Conservation (phyloP, 2,329 filamentous ascomycete species). For the Diplocarpon rosae region DNA sequence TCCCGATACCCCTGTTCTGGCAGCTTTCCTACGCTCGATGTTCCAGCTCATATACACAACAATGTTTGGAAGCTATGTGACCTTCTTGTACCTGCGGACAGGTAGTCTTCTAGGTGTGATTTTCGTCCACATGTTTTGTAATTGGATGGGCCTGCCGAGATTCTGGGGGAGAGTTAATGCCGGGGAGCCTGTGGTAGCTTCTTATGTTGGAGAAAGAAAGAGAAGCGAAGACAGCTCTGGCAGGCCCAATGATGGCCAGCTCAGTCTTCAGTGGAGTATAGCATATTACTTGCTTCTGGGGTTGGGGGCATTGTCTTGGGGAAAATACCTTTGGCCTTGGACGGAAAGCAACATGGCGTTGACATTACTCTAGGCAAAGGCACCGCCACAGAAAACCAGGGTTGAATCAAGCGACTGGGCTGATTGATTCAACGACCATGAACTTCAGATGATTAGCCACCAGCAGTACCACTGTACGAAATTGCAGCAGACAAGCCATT, state of each 20-base stretch:
- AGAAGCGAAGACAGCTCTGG: slow-evolving; percentile 30
- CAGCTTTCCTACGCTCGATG: slow-evolving; percentile 58
- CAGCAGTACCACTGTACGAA: too few species aligned
- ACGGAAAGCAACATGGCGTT: slow-evolving; percentile 52
- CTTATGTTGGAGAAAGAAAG: slow-evolving; percentile 26
- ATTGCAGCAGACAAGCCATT: too few species aligned
- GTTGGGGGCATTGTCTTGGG: slow-evolving; percentile 61
- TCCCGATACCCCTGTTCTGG: slow-evolving; percentile 52
- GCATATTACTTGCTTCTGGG: slow-evolving; percentile 72
- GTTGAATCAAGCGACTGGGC: too few species aligned
- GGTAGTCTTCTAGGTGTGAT: slow-evolving; percentile 70
- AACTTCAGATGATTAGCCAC: too few species aligned
- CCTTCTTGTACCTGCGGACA: slow-evolving; percentile 78
- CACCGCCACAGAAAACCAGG: too few species aligned
- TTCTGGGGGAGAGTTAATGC: slow-evolving; percentile 64
- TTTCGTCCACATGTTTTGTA: slow-evolving; percentile 78
- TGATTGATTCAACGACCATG: too few species aligned
- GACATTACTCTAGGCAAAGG: slow-evolving; percentile 3
- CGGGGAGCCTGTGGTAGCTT: slow-evolving; percentile 15
- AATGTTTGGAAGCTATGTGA: slow-evolving; percentile 85
- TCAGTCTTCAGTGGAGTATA: slow-evolving; percentile 53
- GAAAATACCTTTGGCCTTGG: slow-evolving; percentile 56
- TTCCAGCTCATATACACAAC: slow-evolving; percentile 87
- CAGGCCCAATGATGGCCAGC: slow-evolving; percentile 17
- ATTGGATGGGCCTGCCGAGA: slow-evolving; percentile 79